Base-by-base conservation (phyloP, 2,329 filamentous ascomycete genomes). In the Penicillium sp. region DNA sequence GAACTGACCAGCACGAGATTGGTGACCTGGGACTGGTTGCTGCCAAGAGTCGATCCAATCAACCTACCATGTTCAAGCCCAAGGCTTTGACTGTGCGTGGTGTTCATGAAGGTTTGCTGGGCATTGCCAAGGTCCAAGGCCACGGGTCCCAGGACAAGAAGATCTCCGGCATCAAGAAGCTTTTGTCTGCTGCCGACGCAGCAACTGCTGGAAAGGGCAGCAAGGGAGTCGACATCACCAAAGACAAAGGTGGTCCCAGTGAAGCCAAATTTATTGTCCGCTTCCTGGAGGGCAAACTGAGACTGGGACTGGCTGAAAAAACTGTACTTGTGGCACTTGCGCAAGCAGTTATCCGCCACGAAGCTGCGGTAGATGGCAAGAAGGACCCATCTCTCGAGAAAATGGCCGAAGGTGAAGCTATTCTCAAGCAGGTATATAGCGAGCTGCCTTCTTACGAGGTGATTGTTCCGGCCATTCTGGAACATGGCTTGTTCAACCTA, bases 1-100 rank as follows among this genome's bases (percentile, higher is more conserved):
- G 96, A 75, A 85, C 88, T 44, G 92, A 97, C 63, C 94, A 99
- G 68, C 91, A 94, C 65, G 91, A 96, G 63, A 96, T 97, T 71
- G 94, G 94, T 48, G 94, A 99, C 70, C 80, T 99, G 10, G 94
- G 94, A 10, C 78, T 97, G 30, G 92, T 99, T 1, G 94, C 94
- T 39, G 90, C 95, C 44, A 96, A 97, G 77, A 96, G 91, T 74
- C 85, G 92, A 71, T 90, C 88, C 13, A 97, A 92, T 41, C 94
- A 99, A 67, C 90, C 90, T 10, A 97, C 94, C 20, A 96, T 99
- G 91, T 96, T 97, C 79, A 96, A 95, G 71, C 94, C 92, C 2
- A 96, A 95, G 73, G 80, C 92, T 25, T 76, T 99, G 62, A 96
- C 92, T 0, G 81, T 99, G 1, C 83, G 82, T 51, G 90, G 88